Evolutionary conservation across 371 early-diverging fungal genomes (phyloP).

Genomic region (Lichtheimia ornata): DNA sequence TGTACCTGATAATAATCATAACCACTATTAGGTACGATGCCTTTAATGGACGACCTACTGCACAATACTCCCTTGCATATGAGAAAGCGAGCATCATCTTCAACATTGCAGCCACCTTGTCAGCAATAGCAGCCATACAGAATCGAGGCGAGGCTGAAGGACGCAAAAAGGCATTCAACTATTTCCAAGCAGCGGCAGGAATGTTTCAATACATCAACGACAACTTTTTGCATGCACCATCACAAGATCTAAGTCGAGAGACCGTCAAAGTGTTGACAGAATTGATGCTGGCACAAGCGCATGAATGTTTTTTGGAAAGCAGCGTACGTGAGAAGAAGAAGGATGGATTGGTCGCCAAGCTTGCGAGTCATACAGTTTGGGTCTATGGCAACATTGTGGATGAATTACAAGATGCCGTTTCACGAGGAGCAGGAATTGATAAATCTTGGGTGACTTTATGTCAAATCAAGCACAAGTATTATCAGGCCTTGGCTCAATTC

Average conservation of each 20-base stretch:
- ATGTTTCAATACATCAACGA: slow-evolving; percentile 94
- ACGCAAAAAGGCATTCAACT: slow-evolving; percentile 80
- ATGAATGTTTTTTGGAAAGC: slow-evolving; percentile 91
- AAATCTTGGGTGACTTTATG: slow-evolving; percentile 68
- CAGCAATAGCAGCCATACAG: slow-evolving; percentile 71
- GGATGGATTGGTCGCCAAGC: slow-evolving; percentile 80
- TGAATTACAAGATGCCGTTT: slow-evolving; percentile 60
- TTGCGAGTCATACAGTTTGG: slow-evolving; percentile 87
- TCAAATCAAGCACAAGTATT: slow-evolving; percentile 87
- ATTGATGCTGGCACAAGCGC: slow-evolving; percentile 93
- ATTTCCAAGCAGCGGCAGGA: slow-evolving; percentile 92
- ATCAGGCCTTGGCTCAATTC: slow-evolving; percentile 80
- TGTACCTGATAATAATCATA: no score
- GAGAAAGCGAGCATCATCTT: slow-evolving; percentile 95
- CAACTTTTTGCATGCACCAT: slow-evolving; percentile 95
- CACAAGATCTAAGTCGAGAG: slow-evolving; percentile 87
- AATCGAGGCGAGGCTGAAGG: slow-evolving; percentile 77
- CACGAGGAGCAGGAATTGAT: slow-evolving; percentile 57
- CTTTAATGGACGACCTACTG: slow-evolving; percentile 58
- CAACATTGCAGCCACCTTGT: slow-evolving; percentile 85
- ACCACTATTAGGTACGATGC: slow-evolving; percentile 80
- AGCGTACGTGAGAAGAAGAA: slow-evolving; percentile 84
- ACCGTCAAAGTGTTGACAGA: slow-evolving; percentile 82
- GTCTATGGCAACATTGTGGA: slow-evolving; percentile 73
- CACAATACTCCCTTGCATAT: slow-evolving; percentile 91